These are phyloP conservation scores for Pleurotus tuoliensis DNA, from an alignment of 768 basidiomycete species.

Conservation along the genomic window DNA sequence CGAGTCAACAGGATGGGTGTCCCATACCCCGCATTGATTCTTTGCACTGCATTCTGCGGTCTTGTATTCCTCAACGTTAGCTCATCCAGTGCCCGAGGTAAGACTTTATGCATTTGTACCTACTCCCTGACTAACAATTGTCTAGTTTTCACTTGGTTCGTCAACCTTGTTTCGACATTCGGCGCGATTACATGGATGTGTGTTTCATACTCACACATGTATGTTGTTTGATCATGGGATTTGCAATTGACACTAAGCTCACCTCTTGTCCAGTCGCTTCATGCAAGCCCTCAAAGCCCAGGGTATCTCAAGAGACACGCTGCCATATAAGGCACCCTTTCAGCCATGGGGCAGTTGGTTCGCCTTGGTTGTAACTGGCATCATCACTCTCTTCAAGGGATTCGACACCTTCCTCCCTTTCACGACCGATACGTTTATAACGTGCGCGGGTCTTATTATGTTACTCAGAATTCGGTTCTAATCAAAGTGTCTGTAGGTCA, in stretches of 20 bases:
- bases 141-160: conserved; percentile 48
- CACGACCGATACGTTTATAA: conserved; percentile 55
- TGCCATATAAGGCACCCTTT: conserved; percentile 57
- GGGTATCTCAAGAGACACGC: conserved; percentile 35
- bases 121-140: conserved; percentile 21
- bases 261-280: conserved; percentile 28
- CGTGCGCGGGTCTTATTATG: conserved; percentile 31
- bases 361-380: conserved; percentile 45
- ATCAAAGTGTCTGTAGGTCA: conserved; percentile 28
- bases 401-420: conserved; percentile 50
- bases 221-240: conserved; percentile 15
- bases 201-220: conserved; percentile 62
- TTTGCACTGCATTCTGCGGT: conserved; percentile 52
- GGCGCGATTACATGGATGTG: conserved; percentile 47
- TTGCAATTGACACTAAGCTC: not conserved
- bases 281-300: conserved; percentile 42
- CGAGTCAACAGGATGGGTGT: conserved; percentile 42
- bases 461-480: not conserved
- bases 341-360: conserved; percentile 61
- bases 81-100: conserved; percentile 48
- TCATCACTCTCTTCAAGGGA: conserved; percentile 59
- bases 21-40: conserved; percentile 46
- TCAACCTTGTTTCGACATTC: conserved; percentile 44
- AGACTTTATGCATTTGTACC: not conserved
- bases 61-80: conserved; percentile 58